phyloP scores from a whole-genome alignment of 257 asterid species.

The Solanum tacnaense region DNA sequence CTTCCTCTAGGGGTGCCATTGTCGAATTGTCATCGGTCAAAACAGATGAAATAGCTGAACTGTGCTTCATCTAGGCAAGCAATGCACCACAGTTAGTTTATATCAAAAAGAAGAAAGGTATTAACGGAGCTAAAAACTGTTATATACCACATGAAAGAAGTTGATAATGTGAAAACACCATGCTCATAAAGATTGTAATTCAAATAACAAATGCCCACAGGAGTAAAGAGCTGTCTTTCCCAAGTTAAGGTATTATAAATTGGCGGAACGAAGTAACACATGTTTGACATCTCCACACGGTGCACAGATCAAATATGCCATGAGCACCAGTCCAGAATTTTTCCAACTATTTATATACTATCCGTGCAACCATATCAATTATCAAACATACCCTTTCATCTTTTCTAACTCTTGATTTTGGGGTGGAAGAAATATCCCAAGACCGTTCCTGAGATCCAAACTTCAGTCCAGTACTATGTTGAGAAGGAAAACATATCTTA shows the following conservation, averaged over 20 bases:
- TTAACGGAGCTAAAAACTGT: not conserved
- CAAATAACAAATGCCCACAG: not conserved
- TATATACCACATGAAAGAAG: not conserved
- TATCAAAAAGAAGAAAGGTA: not conserved
- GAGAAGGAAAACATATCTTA: slow-evolving; percentile 4
- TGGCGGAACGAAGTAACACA: not conserved
- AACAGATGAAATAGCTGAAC: slow-evolving; percentile 37
- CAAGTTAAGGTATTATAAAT: not conserved
- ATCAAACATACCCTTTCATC: not conserved
- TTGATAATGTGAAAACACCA: not conserved
- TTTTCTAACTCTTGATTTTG: not conserved
- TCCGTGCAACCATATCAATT: not conserved
- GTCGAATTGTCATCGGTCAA: slow-evolving; percentile 30
- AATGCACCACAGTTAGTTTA: slow-evolving; percentile 6
- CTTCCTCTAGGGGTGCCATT: slow-evolving; percentile 32
- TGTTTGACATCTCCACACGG: not conserved
- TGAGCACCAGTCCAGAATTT: not conserved
- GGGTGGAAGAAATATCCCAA: not conserved
- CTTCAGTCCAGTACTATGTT: not conserved
- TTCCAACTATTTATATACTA: not conserved
- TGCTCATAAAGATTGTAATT: not conserved
- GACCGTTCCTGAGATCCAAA: not conserved
- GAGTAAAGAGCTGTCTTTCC: not conserved
- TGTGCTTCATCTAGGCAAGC: slow-evolving; percentile 26
- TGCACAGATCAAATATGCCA: not conserved